A percentile compares a stretch with the other conserved stretches of the same genome.
phyloP scores from a whole-genome alignment of 139 green algal genomes.

The Chlamydomonas incerta region DNA sequence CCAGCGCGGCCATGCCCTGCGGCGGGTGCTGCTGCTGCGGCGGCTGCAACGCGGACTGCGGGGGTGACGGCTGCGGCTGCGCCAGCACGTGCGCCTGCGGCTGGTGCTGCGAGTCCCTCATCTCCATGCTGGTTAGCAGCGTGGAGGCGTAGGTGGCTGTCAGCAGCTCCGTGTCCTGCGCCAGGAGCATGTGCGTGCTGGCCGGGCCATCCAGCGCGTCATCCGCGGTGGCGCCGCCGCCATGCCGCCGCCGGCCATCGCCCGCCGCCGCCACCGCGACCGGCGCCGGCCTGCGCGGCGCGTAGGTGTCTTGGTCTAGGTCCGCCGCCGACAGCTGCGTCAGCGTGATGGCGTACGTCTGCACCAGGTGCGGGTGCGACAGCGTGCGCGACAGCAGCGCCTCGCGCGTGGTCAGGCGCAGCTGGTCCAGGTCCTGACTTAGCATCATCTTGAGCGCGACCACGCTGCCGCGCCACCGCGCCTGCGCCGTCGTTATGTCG shows the following conservation, averaged over 20 bases:
- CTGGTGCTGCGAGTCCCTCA: no score
- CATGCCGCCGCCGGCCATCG: no score
- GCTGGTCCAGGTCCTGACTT: not conserved
- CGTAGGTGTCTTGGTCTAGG: not conserved
- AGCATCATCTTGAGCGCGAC: not conserved
- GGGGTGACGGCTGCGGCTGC: no score
- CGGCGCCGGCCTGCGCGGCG: not conserved
- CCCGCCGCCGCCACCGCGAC: no score
- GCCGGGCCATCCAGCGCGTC: not conserved
- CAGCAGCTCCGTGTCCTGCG: not conserved
- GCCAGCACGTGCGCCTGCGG: no score
- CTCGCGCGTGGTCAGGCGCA: not conserved
- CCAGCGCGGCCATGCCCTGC: no score
- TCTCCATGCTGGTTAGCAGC: no score
- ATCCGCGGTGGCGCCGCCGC: no score
- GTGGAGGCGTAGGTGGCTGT: not conserved
- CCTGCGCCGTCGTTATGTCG: no score
- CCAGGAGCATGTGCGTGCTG: no score
- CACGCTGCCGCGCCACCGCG: not conserved
- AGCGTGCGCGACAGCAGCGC: not conserved
- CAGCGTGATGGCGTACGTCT: not conserved
- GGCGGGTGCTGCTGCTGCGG: no score
- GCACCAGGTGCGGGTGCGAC: not conserved
- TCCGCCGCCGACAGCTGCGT: not conserved
- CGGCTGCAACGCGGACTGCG: no score